Conservation (phyloP, 2,329 filamentous ascomycete species). For the Westerdykella ornata region DNA sequence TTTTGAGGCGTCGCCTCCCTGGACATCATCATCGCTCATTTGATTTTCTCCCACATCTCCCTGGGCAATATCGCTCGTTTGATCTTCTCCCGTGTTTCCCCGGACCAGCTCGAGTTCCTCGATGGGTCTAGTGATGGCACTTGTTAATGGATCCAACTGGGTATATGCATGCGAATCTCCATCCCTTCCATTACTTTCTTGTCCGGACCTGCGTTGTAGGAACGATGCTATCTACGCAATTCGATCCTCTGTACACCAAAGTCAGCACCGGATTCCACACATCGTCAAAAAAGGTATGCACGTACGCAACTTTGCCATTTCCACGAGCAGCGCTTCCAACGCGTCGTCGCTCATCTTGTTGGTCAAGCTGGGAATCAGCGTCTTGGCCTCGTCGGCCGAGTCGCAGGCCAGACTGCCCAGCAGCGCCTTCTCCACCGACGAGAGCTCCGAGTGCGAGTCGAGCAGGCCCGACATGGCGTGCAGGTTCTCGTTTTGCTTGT, state of each 20-base stretch:
- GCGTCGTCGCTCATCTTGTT: conserved; percentile 90
- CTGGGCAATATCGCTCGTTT: too few species aligned
- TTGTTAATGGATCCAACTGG: too few species aligned
- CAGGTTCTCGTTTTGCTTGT: conserved; percentile 91
- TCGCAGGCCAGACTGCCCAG: conserved; percentile 89
- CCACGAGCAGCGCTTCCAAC: conserved; percentile 78
- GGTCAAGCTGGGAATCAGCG: conserved; percentile 78
- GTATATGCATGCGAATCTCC: too few species aligned
- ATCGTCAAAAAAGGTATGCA: neutral
- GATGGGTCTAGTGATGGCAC: too few species aligned
- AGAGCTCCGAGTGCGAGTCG: conserved; percentile 69
- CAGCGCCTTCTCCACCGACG: conserved; percentile 89
- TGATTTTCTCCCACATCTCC: too few species aligned
- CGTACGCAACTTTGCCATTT: conserved; percentile 72
- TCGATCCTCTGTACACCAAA: conserved; percentile 1
- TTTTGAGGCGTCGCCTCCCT: too few species aligned
- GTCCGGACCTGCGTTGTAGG: too few species aligned
- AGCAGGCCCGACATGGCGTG: conserved; percentile 88
- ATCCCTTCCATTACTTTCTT: too few species aligned
- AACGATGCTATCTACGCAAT: neutral
- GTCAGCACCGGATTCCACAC: neutral
- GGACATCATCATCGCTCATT: too few species aligned
- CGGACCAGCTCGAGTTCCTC: too few species aligned
- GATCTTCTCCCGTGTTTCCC: neutral
- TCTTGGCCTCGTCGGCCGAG: conserved; percentile 90